These are phyloP conservation scores for Agastache rugosa DNA, from an alignment of 257 asterid genomes.

Conservation along the genomic window DNA sequence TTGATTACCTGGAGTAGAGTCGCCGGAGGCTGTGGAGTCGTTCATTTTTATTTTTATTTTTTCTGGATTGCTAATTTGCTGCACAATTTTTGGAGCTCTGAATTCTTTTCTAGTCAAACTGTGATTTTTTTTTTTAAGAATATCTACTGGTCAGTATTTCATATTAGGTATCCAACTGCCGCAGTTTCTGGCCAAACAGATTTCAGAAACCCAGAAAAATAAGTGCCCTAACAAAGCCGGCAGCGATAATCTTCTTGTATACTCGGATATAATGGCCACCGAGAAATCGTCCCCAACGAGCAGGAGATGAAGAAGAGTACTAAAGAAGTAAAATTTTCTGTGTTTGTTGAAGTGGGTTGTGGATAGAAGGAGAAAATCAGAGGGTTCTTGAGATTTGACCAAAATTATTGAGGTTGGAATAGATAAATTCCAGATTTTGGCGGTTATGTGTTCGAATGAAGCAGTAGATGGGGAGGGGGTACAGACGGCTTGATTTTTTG, in stretches of 20 bases:
- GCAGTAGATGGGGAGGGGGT: background rate
- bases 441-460: background rate
- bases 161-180: constrained; percentile 31
- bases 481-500: constrained; percentile 2
- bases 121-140: background rate
- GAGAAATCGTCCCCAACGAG: constrained; percentile 19
- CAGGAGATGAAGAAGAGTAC: background rate
- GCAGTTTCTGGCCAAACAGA: constrained; percentile 15
- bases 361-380: constrained; percentile 23
- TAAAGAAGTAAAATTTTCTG: background rate
- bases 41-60: constrained; percentile 35
- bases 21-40: constrained; percentile 56
- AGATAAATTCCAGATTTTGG: background rate
- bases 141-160: constrained; percentile 33
- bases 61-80: constrained; percentile 16
- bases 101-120: background rate
- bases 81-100: constrained; percentile 11
- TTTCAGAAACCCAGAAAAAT: background rate
- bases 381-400: constrained; percentile 19
- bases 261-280: background rate
- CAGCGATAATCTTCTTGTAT: background rate
- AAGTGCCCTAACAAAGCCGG: constrained; percentile 16
- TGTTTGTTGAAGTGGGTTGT: constrained; percentile 32
- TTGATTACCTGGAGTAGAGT: constrained; percentile 54
- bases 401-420: constrained; percentile 27